Evolutionary conservation across 2,329 filamentous ascomycete species (phyloP).

Genomic region (Sporothrix schenckii): DNA sequence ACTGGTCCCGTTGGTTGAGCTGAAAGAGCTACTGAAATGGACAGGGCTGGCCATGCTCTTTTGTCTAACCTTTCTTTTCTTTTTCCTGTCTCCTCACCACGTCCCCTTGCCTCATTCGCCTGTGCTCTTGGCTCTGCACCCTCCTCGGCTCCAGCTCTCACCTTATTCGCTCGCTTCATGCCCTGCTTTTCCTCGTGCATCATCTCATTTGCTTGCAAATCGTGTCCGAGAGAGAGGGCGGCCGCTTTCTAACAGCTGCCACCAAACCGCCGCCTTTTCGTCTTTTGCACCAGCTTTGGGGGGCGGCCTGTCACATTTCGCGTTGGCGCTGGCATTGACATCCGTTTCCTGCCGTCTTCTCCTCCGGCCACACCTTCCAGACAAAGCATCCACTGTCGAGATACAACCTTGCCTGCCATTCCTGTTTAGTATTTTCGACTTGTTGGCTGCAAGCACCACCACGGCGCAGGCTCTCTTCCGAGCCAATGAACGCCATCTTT

Average conservation of each 20-base stretch:
- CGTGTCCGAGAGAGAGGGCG: neutral
- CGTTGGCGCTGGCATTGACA: too few species aligned
- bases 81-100: neutral
- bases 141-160: neutral
- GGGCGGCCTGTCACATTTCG: neutral
- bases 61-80: neutral
- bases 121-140: neutral
- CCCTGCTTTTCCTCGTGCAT: neutral
- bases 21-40: neutral
- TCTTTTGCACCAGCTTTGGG: neutral
- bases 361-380: too few species aligned
- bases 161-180: conserved; percentile 15
- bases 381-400: too few species aligned
- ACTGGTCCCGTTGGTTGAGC: neutral
- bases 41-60: neutral
- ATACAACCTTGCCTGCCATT: neutral
- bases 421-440: too few species aligned
- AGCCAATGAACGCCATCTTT: conserved; percentile 3
- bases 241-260: neutral
- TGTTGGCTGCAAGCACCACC: neutral
- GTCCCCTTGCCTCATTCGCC: neutral
- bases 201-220: conserved; percentile 17
- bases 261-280: neutral
- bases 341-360: too few species aligned
- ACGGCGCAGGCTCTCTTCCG: neutral